These are phyloP conservation scores for Pseudogymnoascus sp. DNA, from an alignment of 2,329 filamentous ascomycete genomes.

Conservation along the genomic window DNA sequence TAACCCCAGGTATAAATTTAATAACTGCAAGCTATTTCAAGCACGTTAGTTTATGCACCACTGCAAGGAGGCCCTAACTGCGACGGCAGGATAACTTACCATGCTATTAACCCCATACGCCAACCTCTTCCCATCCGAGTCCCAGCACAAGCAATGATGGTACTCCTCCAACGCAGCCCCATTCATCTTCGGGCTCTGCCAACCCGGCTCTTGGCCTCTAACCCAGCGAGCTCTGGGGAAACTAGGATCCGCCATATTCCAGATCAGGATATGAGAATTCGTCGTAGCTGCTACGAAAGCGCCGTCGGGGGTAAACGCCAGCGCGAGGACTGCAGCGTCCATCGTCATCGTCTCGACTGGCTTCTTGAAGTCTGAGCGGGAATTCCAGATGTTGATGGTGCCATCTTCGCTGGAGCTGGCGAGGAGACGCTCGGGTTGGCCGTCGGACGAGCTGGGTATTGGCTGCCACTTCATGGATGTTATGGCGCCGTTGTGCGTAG, in stretches of 20 bases:
- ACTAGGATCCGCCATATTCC: conserved; percentile 52
- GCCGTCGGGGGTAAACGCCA: conserved; percentile 58
- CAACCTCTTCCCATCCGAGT: conserved; percentile 53
- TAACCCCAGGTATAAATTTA: not conserved
- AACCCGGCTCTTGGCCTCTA: conserved; percentile 47
- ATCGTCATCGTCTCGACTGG: conserved; percentile 55
- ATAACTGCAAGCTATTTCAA: not conserved
- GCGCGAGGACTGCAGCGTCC: conserved; percentile 48
- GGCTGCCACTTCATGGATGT: conserved; percentile 57
- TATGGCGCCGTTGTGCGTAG: conserved; percentile 50
- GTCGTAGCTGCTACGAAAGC: conserved; percentile 57
- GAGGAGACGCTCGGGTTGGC: conserved; percentile 38
- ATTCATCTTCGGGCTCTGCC: conserved; percentile 50
- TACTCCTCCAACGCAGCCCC: conserved; percentile 48
- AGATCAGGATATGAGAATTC: conserved; percentile 51
- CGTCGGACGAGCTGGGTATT: conserved; percentile 37
- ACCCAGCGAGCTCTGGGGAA: conserved; percentile 56
- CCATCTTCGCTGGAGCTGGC: conserved; percentile 58
- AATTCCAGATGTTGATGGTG: conserved; percentile 57
- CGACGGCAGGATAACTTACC: conserved; percentile 37
- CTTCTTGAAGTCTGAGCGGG: conserved; percentile 46
- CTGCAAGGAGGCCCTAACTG: not conserved
- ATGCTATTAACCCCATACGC: conserved; percentile 57
- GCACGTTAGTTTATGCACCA: not conserved
- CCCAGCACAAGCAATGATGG: conserved; percentile 57